Evolutionary conservation across 2,329 filamentous ascomycete species (phyloP).

Genomic region (Zymoseptoria ardabiliae): DNA sequence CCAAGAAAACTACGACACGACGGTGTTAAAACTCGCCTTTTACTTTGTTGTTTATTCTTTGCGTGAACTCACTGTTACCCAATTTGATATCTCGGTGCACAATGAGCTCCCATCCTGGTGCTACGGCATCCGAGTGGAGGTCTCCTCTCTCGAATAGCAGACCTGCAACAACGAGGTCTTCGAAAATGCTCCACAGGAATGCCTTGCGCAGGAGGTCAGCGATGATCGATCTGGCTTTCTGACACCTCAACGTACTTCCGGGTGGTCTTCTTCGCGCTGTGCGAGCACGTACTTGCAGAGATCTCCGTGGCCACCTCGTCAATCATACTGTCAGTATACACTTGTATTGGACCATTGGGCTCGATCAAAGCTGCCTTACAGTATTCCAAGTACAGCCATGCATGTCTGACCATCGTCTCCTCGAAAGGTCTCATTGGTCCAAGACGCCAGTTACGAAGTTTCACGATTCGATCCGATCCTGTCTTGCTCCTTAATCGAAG

Average conservation of each 20-base stretch:
- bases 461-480: background rate
- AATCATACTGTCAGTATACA: no score
- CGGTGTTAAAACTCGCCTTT: no score
- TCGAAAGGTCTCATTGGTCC: background rate
- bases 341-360: no score
- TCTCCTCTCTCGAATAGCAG: background rate
- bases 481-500: background rate
- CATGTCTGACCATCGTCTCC: background rate
- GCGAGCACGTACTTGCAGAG: background rate
- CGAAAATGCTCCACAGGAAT: background rate
- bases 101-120: background rate
- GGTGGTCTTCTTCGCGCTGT: no score
- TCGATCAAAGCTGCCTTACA: background rate
- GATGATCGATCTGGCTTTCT: no score
- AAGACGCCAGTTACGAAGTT: slow-evolving; percentile 2
- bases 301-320: background rate
- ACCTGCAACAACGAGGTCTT: background rate
- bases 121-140: background rate
- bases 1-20: no score
- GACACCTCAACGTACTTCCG: no score
- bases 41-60: no score
- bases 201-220: background rate
- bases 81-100: background rate
- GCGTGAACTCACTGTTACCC: background rate
- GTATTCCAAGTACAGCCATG: slow-evolving; percentile 5